phyloP scores from a whole-genome alignment of 176 grass and related monocot genomes.

The Phoenix roebelenii region DNA sequence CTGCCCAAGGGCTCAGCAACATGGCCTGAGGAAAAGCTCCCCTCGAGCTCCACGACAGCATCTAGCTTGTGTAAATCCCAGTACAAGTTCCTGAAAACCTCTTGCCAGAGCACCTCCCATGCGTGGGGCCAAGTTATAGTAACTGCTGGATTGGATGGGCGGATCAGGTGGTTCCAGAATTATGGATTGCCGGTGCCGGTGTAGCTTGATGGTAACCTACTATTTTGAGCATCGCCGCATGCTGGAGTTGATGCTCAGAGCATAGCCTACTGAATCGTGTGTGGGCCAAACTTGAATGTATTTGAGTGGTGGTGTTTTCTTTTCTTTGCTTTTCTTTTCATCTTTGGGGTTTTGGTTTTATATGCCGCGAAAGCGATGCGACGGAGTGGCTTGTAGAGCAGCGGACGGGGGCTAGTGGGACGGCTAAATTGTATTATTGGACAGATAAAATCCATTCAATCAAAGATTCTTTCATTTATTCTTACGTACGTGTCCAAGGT shows the following conservation, averaged over 20 bases:
- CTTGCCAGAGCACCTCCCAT: constrained; percentile 47
- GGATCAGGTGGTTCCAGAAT: constrained; percentile 76
- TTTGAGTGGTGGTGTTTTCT: background rate
- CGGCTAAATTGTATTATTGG: background rate
- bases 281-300: background rate
- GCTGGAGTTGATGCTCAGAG: no score
- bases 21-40: constrained; percentile 89
- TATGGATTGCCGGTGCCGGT: constrained; percentile 56
- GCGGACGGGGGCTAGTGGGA: background rate
- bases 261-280: background rate
- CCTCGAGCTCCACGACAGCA: constrained; percentile 23
- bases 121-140: constrained; percentile 85
- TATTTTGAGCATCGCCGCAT: background rate
- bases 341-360: background rate
- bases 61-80: constrained; percentile 34
- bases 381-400: no score
- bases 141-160: constrained; percentile 74
- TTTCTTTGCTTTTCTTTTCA: background rate
- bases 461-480: background rate
- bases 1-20: constrained; percentile 54
- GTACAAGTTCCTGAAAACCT: constrained; percentile 53
- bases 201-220: constrained; percentile 23
- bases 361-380: background rate
- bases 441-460: background rate
- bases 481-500: no score